Evolutionary conservation across 139 green algal species (phyloP).

Genomic region (Chara braunii): DNA sequence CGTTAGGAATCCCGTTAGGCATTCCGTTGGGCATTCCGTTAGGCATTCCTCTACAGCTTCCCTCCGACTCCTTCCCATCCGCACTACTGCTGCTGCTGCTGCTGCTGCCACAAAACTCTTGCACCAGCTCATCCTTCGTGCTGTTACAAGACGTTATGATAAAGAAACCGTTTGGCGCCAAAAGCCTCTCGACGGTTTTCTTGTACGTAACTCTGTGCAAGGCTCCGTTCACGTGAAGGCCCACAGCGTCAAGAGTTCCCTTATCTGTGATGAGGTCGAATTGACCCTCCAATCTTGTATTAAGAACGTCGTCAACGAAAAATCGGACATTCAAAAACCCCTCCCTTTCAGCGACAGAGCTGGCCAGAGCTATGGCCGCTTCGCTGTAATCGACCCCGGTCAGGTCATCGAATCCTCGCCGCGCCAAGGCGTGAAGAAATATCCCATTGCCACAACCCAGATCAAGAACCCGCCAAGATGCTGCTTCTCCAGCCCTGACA

Average conservation of each 20-base stretch:
- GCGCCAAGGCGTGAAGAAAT: slow-evolving; percentile 39
- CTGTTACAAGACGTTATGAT: slow-evolving; percentile 52
- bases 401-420: slow-evolving; percentile 31
- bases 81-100: not conserved
- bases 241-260: slow-evolving; percentile 49
- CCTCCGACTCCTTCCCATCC: too few species aligned
- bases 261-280: slow-evolving; percentile 48
- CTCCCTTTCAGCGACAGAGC: not conserved
- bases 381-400: slow-evolving; percentile 45
- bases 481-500: slow-evolving; percentile 16
- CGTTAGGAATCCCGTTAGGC: too few species aligned
- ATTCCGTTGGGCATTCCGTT: too few species aligned
- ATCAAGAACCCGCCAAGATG: slow-evolving; percentile 32
- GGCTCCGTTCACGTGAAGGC: slow-evolving; percentile 22
- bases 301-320: slow-evolving; percentile 43
- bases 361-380: slow-evolving; percentile 30
- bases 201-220: slow-evolving; percentile 29
- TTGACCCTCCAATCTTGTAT: slow-evolving; percentile 17
- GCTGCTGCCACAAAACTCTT: slow-evolving; percentile 25
- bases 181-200: slow-evolving; percentile 30
- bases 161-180: slow-evolving; percentile 36
- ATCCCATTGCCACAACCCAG: slow-evolving; percentile 45
- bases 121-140: slow-evolving; percentile 42
- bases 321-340: not conserved
- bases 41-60: too few species aligned